Base-by-base conservation (phyloP, 2,329 filamentous ascomycete genomes). In the Fusarium secorum region DNA sequence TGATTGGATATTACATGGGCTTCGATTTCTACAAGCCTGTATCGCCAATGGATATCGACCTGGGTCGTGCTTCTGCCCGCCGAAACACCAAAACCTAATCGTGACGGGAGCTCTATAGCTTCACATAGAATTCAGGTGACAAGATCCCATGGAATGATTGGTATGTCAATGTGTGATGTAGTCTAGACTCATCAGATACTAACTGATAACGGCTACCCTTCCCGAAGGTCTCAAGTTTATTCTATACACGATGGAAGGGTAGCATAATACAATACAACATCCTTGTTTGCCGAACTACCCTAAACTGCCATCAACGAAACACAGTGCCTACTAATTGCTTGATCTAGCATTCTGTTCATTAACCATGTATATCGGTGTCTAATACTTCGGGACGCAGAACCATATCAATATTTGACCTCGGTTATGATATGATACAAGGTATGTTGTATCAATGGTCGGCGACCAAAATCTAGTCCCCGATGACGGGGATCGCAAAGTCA, bases 161-260 rank as follows among this genome's bases (percentile, higher is more conserved):
- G 5, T 18, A 7, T 11, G 3, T 1, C 11, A 49, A 3, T 6
- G 3, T 0, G 2, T 4, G 13, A 17, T 35, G 2, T 15, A 7
- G 1, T 6, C 3, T 24, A 4, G 0, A 11, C 4, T 35, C 2
- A 7, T 11, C 1, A n/a, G 3, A 4, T 15, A n/a, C 18, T 52
- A 28, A 4, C 32, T 52, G 1, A n/a, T 1, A n/a, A 17, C 1
- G 17, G 48, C 7, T 28, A 38, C 10, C 0, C 7, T 38, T 9
- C 48, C 18, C 7, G 14, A 28, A n/a, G 7, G 2, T 11, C 3
- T 11, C 13, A 15, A n/a, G 32, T 26, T 11, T n/a, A 3, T n/a
- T 51, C 2, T 14, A 17, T 4, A 9, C 1, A 20, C 9, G 17
- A 18, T 7, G 22, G 5, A 5, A 26, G 48, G 22, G 18, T n/a